Evolutionary conservation across 495 filamentous ascomycete species (phyloP).

Genomic region (Penicillium coprophilum): DNA sequence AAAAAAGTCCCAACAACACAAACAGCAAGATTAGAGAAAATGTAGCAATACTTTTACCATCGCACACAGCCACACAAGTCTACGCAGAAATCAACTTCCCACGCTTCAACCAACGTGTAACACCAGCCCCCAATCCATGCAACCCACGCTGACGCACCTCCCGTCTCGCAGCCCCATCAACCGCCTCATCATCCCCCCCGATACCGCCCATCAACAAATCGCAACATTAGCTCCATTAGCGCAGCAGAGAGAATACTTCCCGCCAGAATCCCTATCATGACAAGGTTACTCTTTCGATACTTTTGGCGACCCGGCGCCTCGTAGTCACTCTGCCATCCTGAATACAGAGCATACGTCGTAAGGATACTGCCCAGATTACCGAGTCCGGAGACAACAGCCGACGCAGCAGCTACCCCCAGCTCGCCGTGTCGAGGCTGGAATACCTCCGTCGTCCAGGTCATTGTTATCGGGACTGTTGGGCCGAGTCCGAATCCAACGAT

Average conservation of each 20-base stretch:
- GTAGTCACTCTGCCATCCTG: conserved; percentile 76
- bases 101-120: conserved; percentile 18
- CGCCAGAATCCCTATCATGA: conserved; percentile 83
- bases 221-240: conserved; percentile 65
- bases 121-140: conserved; percentile 46
- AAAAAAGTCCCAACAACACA: neutral
- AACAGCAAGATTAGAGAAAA: neutral
- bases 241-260: conserved; percentile 70
- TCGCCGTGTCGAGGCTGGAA: conserved; percentile 89
- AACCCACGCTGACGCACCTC: conserved; percentile 70
- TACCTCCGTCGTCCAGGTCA: conserved; percentile 90
- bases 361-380: conserved; percentile 83
- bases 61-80: neutral
- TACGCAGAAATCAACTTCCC: conserved; percentile 6
- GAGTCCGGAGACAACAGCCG: conserved; percentile 79
- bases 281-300: conserved; percentile 79
- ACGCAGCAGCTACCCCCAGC: conserved; percentile 87
- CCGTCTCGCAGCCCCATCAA: conserved; percentile 70
- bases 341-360: conserved; percentile 87
- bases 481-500: conserved; percentile 90
- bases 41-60: neutral
- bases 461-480: conserved; percentile 86
- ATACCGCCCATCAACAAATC: conserved; percentile 57
- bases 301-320: conserved; percentile 61
- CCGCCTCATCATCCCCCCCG: conserved; percentile 49